These are phyloP conservation scores for Leishmania major DNA, from an alignment of 208 protist species.

Conservation along the genomic window DNA sequence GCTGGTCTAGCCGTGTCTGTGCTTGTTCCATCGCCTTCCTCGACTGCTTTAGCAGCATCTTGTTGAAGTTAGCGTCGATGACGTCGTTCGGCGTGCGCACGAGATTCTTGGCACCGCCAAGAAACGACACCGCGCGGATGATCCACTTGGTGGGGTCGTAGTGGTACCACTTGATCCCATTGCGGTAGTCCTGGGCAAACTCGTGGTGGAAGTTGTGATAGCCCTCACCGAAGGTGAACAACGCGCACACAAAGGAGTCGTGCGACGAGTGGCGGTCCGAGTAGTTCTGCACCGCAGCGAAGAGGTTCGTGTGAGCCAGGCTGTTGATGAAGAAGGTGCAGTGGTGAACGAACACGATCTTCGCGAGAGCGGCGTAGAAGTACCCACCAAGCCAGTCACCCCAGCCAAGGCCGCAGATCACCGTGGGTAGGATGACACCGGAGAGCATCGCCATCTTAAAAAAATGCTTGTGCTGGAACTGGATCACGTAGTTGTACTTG, in stretches of 20 bases:
- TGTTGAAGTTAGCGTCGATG: conserved; percentile 64
- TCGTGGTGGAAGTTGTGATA: conserved; percentile 96
- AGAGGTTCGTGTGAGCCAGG: conserved; percentile 81
- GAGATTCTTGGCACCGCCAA: conserved; percentile 73
- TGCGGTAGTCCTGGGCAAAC: conserved; percentile 92
- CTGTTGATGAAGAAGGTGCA: conserved; percentile 94
- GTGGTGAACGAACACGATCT: conserved; percentile 89
- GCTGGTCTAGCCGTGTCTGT: conserved; percentile 41
- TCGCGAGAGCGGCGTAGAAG: conserved; percentile 79
- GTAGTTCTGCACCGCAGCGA: conserved; percentile 76
- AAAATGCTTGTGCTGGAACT: conserved; percentile 89
- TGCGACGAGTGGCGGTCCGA: conserved; percentile 81
- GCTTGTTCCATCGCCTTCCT: conserved; percentile 41
- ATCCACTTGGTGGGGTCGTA: conserved; percentile 93
- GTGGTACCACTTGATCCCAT: conserved; percentile 90
- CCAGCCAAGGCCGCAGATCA: conserved; percentile 84
- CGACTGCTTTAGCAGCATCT: conserved; percentile 51
- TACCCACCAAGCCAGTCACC: conserved; percentile 88
- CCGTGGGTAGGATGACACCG: conserved; percentile 82
- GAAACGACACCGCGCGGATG: conserved; percentile 60
- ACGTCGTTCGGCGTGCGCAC: conserved; percentile 63
- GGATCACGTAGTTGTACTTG: conserved; percentile 81
- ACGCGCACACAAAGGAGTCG: conserved; percentile 81
- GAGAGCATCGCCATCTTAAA: conserved; percentile 85
- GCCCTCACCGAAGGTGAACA: conserved; percentile 91